These are phyloP conservation scores for Neoboletus magnificus DNA, from an alignment of 768 basidiomycete species.

Conservation along the genomic window DNA sequence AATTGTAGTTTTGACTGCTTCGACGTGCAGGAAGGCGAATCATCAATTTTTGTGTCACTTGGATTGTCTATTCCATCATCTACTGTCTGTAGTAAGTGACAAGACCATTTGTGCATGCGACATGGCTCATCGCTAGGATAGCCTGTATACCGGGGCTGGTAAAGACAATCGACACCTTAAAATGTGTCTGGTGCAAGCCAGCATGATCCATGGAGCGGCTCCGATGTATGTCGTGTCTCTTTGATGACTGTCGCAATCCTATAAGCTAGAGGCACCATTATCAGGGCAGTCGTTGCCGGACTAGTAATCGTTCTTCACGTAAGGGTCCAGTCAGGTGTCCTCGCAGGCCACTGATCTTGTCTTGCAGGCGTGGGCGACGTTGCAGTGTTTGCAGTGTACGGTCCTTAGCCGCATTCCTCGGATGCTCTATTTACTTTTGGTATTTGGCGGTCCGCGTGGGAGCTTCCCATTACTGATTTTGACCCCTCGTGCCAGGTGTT, in stretches of 20 bases:
- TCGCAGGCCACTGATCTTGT: slow-evolving; percentile 1
- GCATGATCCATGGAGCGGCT: slow-evolving; percentile 49
- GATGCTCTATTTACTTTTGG: slow-evolving; percentile 24
- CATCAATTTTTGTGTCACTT: slow-evolving; percentile 55
- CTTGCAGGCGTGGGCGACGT: slow-evolving; percentile 37
- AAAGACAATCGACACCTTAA: slow-evolving; percentile 22
- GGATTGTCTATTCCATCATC: slow-evolving; percentile 52
- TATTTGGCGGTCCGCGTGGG: slow-evolving; percentile 9
- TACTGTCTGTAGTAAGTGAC: slow-evolving; percentile 50
- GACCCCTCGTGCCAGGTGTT: slow-evolving; percentile 32
- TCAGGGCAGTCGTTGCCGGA: slow-evolving; percentile 42
- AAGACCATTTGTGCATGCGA: not conserved
- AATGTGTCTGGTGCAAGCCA: slow-evolving; percentile 50
- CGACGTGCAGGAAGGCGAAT: slow-evolving; percentile 43
- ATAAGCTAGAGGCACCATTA: slow-evolving; percentile 1
- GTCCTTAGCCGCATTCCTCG: slow-evolving; percentile 23
- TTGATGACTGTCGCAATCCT: not conserved
- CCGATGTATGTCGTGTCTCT: slow-evolving; percentile 43
- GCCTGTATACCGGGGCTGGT: slow-evolving; percentile 32
- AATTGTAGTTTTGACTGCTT: slow-evolving; percentile 43
- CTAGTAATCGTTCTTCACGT: slow-evolving; percentile 43
- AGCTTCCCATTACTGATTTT: slow-evolving; percentile 1
- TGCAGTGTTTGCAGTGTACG: slow-evolving; percentile 23
- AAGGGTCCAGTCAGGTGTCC: not conserved
- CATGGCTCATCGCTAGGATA: slow-evolving; percentile 17